These are phyloP conservation scores for Allomyces javanicus DNA, from an alignment of 192 early-diverging fungal species.

Conservation along the genomic window DNA sequence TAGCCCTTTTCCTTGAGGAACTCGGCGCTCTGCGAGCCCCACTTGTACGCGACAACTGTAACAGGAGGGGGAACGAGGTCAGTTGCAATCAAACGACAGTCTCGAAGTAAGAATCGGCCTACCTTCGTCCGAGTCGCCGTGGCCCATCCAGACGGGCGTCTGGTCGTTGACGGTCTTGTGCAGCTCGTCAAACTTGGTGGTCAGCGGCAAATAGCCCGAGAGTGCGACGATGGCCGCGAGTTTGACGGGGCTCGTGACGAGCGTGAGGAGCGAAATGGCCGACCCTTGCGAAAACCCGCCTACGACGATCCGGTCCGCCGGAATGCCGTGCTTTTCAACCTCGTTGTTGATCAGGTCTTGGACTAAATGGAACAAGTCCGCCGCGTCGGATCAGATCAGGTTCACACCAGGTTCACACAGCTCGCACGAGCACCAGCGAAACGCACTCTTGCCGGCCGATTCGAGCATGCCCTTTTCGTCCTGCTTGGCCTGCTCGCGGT, in stretches of 20 bases:
- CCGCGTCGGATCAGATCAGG: conserved; percentile 1
- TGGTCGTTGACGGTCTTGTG: conserved; percentile 33
- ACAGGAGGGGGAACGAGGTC: background rate
- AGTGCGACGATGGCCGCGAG: conserved; percentile 49
- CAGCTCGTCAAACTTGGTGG: conserved; percentile 21
- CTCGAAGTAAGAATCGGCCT: conserved; percentile 2
- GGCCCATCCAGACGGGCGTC: conserved; percentile 66
- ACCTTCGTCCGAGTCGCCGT: conserved; percentile 53
- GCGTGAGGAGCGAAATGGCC: conserved; percentile 53
- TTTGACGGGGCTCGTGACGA: conserved; percentile 44
- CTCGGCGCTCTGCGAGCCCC: conserved; percentile 46
- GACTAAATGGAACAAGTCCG: conserved; percentile 9
- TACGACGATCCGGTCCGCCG: conserved; percentile 63
- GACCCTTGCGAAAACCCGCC: conserved; percentile 88
- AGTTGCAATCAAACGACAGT: background rate
- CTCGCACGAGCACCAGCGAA: too few relatives aligned
- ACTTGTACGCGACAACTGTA: conserved; percentile 41
- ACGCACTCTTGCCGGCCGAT: conserved; percentile 20
- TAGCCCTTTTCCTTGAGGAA: conserved; percentile 36
- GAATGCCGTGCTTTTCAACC: conserved; percentile 48
- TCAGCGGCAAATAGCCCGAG: conserved; percentile 60
- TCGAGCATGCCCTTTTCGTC: conserved; percentile 51
- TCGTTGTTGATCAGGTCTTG: conserved; percentile 45
- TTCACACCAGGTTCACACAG: background rate
- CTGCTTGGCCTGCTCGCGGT: conserved; percentile 25